Percentiles rank a stretch among this genome's conserved stretches.
Conservation (phyloP, 2,329 filamentous ascomycete species). For the Stachybotrys chartarum region DNA sequence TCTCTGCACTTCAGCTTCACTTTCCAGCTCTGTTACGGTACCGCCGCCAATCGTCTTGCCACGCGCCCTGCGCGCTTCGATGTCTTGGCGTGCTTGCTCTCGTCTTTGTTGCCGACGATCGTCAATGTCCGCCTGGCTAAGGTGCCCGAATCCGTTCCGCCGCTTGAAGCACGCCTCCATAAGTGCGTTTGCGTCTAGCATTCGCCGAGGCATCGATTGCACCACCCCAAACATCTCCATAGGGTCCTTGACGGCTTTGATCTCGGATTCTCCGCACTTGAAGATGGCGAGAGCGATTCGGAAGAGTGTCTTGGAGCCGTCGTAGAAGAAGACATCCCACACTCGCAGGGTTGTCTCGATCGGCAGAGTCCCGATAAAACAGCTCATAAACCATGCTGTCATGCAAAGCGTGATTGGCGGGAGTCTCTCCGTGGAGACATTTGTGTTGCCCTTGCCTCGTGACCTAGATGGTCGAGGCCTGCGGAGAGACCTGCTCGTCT, state of each 20-base stretch:
- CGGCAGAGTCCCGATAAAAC: constrained; percentile 87
- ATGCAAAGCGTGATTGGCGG: constrained; percentile 89
- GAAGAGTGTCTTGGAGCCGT: constrained; percentile 90
- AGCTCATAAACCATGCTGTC: constrained; percentile 97
- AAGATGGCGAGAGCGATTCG: constrained; percentile 86
- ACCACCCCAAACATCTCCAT: constrained; percentile 97
- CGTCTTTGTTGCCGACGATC: constrained; percentile 64
- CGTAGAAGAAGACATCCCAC: constrained; percentile 95
- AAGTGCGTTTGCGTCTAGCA: constrained; percentile 75
- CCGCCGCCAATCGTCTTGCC: constrained; percentile 19
- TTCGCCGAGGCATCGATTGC: constrained; percentile 72
- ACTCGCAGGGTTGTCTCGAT: constrained; percentile 88
- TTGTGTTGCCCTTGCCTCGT: constrained; percentile 28
- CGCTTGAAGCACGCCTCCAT: constrained; percentile 79
- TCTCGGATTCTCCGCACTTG: constrained; percentile 76
- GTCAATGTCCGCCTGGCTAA: constrained; percentile 78
- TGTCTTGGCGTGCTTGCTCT: constrained; percentile 22
- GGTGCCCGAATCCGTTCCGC: constrained; percentile 70
- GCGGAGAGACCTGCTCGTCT: constrained; percentile 26
- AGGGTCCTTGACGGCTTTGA: constrained; percentile 71
- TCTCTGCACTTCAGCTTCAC: constrained; percentile 21
- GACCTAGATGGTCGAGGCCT: constrained; percentile 30
- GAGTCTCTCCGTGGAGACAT: constrained; percentile 47
- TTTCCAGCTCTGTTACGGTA: constrained; percentile 18
- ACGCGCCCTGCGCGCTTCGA: constrained; percentile 6